These are phyloP conservation scores for Helotiales sp. DNA, from an alignment of 2,329 filamentous ascomycete genomes.

Conservation along the genomic window DNA sequence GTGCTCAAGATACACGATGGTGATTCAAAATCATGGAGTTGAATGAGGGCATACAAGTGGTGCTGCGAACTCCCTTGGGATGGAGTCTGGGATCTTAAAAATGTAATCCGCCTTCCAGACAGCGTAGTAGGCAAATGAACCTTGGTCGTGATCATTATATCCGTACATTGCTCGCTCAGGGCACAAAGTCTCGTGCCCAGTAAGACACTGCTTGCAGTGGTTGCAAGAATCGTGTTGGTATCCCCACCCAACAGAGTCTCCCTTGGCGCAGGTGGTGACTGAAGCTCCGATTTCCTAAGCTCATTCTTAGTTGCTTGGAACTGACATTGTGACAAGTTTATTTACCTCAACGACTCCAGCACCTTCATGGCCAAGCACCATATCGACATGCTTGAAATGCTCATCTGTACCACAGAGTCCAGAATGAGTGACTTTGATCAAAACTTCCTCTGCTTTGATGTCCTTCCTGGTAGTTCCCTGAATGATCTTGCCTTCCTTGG, in stretches of 20 bases:
- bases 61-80: slow-evolving; percentile 48
- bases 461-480: slow-evolving; percentile 53
- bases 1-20: background rate
- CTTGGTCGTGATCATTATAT: slow-evolving; percentile 51
- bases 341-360: slow-evolving; percentile 50
- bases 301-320: slow-evolving; percentile 12
- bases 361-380: slow-evolving; percentile 57
- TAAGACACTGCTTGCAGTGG: slow-evolving; percentile 51
- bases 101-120: slow-evolving; percentile 48
- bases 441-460: slow-evolving; percentile 58
- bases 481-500: slow-evolving; percentile 59
- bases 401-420: slow-evolving; percentile 68
- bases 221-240: slow-evolving; percentile 50
- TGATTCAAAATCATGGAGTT: background rate
- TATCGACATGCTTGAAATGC: slow-evolving; percentile 46
- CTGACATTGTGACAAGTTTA: background rate
- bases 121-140: slow-evolving; percentile 49
- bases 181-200: slow-evolving; percentile 52
- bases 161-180: slow-evolving; percentile 49
- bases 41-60: slow-evolving; percentile 49
- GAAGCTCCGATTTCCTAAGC: slow-evolving; percentile 45
- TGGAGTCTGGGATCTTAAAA: slow-evolving; percentile 47
- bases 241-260: slow-evolving; percentile 56
- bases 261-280: slow-evolving; percentile 48
- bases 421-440: slow-evolving; percentile 67